Conservation (phyloP, 305 asterid species). For the Rubia tinctorum region DNA sequence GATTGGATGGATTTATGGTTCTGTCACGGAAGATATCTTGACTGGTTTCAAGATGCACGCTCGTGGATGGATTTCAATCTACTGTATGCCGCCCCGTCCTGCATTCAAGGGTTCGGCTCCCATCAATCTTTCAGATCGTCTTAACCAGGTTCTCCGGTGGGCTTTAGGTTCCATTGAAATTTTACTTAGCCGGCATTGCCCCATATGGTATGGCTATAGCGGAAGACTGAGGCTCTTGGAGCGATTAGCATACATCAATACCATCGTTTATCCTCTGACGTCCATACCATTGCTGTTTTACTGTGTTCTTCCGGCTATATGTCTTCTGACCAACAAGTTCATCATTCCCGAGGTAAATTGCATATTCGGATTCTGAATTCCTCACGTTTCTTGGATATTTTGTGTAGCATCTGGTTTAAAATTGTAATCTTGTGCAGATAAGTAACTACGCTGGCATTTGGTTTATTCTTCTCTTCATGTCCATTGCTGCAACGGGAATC, state of each 20-base stretch:
- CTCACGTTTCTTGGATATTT: no score
- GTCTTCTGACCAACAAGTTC: conserved; percentile 64
- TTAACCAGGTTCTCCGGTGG: conserved; percentile 73
- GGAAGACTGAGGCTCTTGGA: conserved; percentile 52
- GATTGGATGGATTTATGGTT: conserved; percentile 80
- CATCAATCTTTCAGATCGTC: conserved; percentile 67
- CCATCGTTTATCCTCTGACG: conserved; percentile 64
- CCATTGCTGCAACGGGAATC: conserved; percentile 61
- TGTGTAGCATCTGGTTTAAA: background rate
- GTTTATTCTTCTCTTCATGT: conserved; percentile 60
- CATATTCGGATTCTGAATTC: background rate
- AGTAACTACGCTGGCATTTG: conserved; percentile 62
- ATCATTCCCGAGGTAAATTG: conserved; percentile 53
- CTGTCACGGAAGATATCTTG: conserved; percentile 66
- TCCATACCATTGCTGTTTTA: conserved; percentile 61
- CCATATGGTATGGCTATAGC: conserved; percentile 66
- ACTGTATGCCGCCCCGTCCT: conserved; percentile 70
- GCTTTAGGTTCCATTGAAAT: conserved; percentile 71
- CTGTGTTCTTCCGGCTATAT: conserved; percentile 58
- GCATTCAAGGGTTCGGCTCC: conserved; percentile 78
- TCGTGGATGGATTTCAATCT: conserved; percentile 69
- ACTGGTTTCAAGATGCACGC: conserved; percentile 76
- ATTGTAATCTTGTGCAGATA: conserved; percentile 34
- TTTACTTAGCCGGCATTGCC: conserved; percentile 68
- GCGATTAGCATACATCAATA: conserved; percentile 63